phyloP scores from a whole-genome alignment of 306 rosid genomes.

The Rubus parviflorus region DNA sequence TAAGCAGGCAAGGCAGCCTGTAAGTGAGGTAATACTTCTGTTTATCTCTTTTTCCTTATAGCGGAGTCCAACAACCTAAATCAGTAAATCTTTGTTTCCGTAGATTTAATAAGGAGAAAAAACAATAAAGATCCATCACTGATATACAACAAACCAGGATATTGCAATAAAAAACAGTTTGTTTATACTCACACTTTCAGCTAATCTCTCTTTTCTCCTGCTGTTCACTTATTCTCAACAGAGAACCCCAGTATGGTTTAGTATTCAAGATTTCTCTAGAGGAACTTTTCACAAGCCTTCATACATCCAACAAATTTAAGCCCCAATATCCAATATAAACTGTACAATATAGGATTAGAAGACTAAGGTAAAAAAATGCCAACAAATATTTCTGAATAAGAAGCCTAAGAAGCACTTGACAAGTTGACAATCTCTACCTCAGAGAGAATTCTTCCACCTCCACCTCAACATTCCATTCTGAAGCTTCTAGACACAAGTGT shows the following conservation, averaged over 20 bases:
- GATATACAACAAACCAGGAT: not conserved
- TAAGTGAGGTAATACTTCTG: slow-evolving; percentile 23
- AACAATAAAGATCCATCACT: not conserved
- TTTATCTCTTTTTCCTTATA: not conserved
- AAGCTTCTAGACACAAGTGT: too few species aligned
- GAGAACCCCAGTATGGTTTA: not conserved
- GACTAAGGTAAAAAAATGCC: too few species aligned
- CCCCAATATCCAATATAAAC: not conserved
- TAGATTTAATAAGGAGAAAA: not conserved
- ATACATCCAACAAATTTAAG: not conserved
- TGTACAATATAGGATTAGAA: too few species aligned
- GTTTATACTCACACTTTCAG: too few species aligned
- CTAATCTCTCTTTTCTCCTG: too few species aligned
- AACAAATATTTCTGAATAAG: too few species aligned
- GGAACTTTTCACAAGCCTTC: not conserved
- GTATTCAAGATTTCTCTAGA: not conserved
- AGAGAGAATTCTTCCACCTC: too few species aligned
- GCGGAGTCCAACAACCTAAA: not conserved
- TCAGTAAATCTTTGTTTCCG: not conserved
- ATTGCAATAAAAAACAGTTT: not conserved
- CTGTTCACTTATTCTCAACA: too few species aligned
- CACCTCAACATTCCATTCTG: too few species aligned
- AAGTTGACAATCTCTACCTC: too few species aligned
- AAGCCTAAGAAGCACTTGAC: too few species aligned
- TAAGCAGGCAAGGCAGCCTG: slow-evolving; percentile 30